Evolutionary conservation across 2,329 filamentous ascomycete genomes (phyloP).

Genomic region (Colletotrichum cereale): DNA sequence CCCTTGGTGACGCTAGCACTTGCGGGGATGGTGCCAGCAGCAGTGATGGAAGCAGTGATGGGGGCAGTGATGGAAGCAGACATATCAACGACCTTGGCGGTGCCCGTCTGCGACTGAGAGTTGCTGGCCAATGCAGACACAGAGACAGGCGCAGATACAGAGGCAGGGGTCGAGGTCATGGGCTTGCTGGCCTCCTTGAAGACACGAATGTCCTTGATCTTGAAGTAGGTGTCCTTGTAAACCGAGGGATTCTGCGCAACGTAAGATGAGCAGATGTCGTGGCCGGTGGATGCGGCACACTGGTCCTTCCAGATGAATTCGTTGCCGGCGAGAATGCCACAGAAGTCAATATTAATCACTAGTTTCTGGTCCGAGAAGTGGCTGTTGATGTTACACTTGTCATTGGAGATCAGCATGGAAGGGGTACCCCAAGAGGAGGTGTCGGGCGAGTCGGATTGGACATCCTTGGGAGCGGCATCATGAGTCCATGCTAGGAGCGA

Average conservation of each 20-base stretch:
- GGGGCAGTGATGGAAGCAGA: conserved; percentile 38
- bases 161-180: conserved; percentile 40
- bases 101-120: background rate
- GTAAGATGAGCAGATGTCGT: conserved; percentile 51
- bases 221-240: conserved; percentile 55
- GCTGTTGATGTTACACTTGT: conserved; percentile 71
- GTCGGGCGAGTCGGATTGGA: conserved; percentile 62
- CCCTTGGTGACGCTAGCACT: conserved; percentile 5
- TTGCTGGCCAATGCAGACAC: conserved; percentile 12
- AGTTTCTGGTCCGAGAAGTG: conserved; percentile 78
- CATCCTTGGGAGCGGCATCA: conserved; percentile 49
- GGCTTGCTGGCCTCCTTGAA: conserved; percentile 44
- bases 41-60: background rate
- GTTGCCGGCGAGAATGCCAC: conserved; percentile 75
- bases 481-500: conserved; percentile 48
- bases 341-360: conserved; percentile 81
- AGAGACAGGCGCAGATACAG: conserved; percentile 44
- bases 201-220: conserved; percentile 59
- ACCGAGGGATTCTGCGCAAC: conserved; percentile 52
- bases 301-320: conserved; percentile 45
- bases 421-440: conserved; percentile 76
- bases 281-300: conserved; percentile 45
- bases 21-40: conserved; percentile 12
- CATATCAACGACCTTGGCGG: conserved; percentile 32
- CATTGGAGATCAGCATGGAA: conserved; percentile 68